These are phyloP conservation scores for Neurospora crassa DNA, from an alignment of 2,329 filamentous ascomycete species.

Conservation along the genomic window DNA sequence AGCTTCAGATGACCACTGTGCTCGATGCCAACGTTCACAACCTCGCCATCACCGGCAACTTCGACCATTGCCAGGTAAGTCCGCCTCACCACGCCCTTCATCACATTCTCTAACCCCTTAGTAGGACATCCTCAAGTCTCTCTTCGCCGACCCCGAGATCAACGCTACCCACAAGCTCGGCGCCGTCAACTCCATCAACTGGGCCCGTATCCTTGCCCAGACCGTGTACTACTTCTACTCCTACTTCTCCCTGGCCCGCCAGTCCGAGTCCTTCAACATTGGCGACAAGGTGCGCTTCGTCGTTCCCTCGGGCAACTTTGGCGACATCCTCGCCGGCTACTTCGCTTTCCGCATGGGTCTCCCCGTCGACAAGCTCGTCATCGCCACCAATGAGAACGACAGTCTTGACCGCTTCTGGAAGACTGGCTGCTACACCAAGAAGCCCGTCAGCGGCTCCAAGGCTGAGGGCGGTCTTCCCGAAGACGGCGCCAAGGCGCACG, in stretches of 20 bases:
- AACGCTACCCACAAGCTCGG: slow-evolving; percentile 78
- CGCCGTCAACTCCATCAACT: slow-evolving; percentile 96
- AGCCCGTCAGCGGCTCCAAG: slow-evolving; percentile 48
- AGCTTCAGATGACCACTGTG: slow-evolving; percentile 95
- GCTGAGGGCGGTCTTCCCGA: slow-evolving; percentile 55
- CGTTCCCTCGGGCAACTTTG: slow-evolving; percentile 93
- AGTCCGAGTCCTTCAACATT: slow-evolving; percentile 49
- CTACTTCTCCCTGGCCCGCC: slow-evolving; percentile 67
- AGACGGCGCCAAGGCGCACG: slow-evolving; percentile 53
- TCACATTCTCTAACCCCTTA: neutral
- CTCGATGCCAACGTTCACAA: slow-evolving; percentile 89
- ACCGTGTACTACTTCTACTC: slow-evolving; percentile 96
- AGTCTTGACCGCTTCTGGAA: slow-evolving; percentile 94
- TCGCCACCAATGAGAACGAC: slow-evolving; percentile 96
- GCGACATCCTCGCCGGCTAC: slow-evolving; percentile 87
- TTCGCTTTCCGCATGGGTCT: slow-evolving; percentile 57
- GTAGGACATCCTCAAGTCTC: slow-evolving; percentile 82
- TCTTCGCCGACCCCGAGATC: slow-evolving; percentile 78
- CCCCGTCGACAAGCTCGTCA: slow-evolving; percentile 76
- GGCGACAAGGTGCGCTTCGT: slow-evolving; percentile 71
- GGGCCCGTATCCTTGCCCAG: slow-evolving; percentile 87
- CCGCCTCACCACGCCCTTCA: neutral
- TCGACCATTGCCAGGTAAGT: slow-evolving; percentile 83
- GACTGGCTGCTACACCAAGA: slow-evolving; percentile 82
- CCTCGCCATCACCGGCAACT: slow-evolving; percentile 78